Evolutionary conservation across 257 asterid genomes (phyloP), one percentile per base, ranked within the genome.

Genomic region (Fraxinus anomala): DNA sequence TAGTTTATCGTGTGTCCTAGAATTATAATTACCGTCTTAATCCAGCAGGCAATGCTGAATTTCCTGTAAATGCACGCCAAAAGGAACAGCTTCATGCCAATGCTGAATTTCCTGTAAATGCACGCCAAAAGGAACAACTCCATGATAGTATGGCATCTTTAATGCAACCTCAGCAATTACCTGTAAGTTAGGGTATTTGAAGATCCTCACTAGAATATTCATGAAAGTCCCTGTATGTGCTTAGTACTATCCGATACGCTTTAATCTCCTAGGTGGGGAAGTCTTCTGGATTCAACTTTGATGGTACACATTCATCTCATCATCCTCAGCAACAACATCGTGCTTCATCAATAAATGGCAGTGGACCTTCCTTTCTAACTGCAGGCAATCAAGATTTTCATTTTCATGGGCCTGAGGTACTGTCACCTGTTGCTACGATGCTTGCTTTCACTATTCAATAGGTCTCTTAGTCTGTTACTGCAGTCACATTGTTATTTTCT

Each of bases 311-410:
- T 83, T 85, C 96, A 68, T 89, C 98, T 23, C 95, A 90, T 83
- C 91, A 88, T 85, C 88, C 86, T 76, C 97, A 88, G 78, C 98
- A 92, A 79, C 95, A 91, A 69, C 87, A 85, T 80, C 93, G 89
- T 74, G 83, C 89, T 81, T 87, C 98, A 28, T 88, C 97, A 78
- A 63, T 88, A 73, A 92, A 82, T 82, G 88, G 90, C 79, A 78
- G 87, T 2, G 97, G 92, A 49, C 85, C 87, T 72, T 87, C 98
- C 80, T 92, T 86, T 83, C 77, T 83, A 82, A 72, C 91, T 24
- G 59, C 95, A 5, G 86, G 91, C 82, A 88, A 87, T 80, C 97
- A 88, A 75, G 97, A 91, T 86, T 88, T 91, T 71, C 96, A 84
- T 82, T 89, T 89, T 79, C 90, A 89, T 79, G 98, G 94, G 70